Evolutionary conservation across 1,139 yeast species (phyloP).

Genomic region (Suhomyces panamericanus): DNA sequence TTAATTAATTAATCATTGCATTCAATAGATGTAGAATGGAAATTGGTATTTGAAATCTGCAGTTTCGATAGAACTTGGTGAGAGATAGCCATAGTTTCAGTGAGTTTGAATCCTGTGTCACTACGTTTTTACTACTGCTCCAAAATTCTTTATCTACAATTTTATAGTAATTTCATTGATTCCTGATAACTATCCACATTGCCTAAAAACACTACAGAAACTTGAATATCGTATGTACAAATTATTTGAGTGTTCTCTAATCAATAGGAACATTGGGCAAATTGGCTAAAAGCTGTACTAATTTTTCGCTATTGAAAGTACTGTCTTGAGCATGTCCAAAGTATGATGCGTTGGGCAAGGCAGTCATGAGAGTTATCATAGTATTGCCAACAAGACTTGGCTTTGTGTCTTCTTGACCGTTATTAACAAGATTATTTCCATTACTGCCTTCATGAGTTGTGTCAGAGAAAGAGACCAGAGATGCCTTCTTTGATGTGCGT

Average conservation of each 20-base stretch:
- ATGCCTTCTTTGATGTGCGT: constrained; percentile 14
- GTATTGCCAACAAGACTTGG: constrained; percentile 51
- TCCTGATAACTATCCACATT: not conserved
- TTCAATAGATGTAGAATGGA: no score
- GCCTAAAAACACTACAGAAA: not conserved
- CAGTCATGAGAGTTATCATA: constrained; percentile 51
- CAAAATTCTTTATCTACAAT: no score
- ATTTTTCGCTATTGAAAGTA: constrained; percentile 40
- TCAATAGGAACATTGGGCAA: constrained; percentile 31
- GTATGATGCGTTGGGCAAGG: constrained; percentile 52
- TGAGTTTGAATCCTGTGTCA: no score
- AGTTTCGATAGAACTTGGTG: no score
- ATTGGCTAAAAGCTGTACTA: constrained; percentile 43
- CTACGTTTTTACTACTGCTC: no score
- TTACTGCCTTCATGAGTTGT: constrained; percentile 6
- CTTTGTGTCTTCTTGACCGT: constrained; percentile 16
- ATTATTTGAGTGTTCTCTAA: constrained; percentile 9
- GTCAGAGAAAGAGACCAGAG: constrained; percentile 7
- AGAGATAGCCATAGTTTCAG: no score
- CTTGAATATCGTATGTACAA: not conserved
- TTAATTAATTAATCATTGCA: no score
- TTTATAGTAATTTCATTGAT: no score
- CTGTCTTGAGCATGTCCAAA: constrained; percentile 44
- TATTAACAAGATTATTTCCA: constrained; percentile 10
- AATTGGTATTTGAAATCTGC: no score